Conservation (phyloP, 805 yeast genomes). For the Candida insectorum region DNA sequence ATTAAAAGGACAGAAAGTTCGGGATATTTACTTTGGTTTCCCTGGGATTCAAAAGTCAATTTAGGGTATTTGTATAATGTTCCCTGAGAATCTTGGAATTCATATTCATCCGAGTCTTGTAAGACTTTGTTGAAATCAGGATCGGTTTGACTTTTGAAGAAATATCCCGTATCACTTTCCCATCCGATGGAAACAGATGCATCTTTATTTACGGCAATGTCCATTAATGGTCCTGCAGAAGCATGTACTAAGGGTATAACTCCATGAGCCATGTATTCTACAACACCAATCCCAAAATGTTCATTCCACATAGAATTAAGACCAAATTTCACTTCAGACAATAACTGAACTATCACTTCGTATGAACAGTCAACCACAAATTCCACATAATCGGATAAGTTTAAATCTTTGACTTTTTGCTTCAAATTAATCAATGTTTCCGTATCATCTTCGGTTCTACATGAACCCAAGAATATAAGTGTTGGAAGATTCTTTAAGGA, state of each 20-base stretch:
- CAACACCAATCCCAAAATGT: slow-evolving; percentile 97
- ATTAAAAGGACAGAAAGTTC: slow-evolving; percentile 49
- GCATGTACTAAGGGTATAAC: slow-evolving; percentile 88
- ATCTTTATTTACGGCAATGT: slow-evolving; percentile 56
- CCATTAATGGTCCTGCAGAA: slow-evolving; percentile 90
- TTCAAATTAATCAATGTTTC: slow-evolving; percentile 51
- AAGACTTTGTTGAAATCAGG: slow-evolving; percentile 53
- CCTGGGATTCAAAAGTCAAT: slow-evolving; percentile 11
- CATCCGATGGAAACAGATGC: slow-evolving; percentile 13
- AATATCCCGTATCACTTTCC: slow-evolving; percentile 65
- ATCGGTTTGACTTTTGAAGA: slow-evolving; percentile 67
- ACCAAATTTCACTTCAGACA: slow-evolving; percentile 65
- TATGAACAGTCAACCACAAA: slow-evolving; percentile 77
- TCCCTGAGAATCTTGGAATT: not conserved
- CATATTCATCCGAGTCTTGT: not conserved
- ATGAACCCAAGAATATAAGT: slow-evolving; percentile 78
- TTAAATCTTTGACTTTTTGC: slow-evolving; percentile 29
- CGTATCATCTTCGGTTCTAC: slow-evolving; percentile 67
- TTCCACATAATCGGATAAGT: slow-evolving; percentile 35
- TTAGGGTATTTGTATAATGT: slow-evolving; percentile 3
- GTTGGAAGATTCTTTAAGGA: slow-evolving; percentile 40
- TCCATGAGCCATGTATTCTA: slow-evolving; percentile 86
- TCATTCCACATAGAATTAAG: slow-evolving; percentile 99
- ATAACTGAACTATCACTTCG: slow-evolving; percentile 50
- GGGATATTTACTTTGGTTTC: slow-evolving; percentile 25